Conservation (phyloP, 371 early-diverging fungal genomes). For the Mucor saturninus region DNA sequence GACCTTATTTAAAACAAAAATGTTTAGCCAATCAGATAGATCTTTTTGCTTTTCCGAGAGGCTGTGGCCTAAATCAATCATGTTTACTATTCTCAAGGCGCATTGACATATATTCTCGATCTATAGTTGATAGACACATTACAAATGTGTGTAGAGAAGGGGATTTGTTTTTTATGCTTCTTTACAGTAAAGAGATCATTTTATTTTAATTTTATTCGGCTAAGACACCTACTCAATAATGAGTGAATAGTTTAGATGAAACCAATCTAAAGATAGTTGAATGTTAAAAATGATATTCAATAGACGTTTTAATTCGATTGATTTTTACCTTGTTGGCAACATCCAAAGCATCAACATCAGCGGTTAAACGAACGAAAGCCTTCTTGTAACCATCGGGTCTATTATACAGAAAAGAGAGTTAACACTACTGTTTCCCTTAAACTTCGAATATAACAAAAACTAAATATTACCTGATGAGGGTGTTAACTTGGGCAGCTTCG, state of each 20-base stretch:
- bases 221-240: constrained; percentile 7
- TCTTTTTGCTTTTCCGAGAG: no score
- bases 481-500: constrained; percentile 93
- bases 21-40: no score
- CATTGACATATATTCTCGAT: no score
- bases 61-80: no score
- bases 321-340: constrained; percentile 89
- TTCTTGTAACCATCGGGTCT: constrained; percentile 96
- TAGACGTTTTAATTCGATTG: neutral
- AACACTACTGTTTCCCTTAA: neutral
- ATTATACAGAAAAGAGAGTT: constrained; percentile 18
- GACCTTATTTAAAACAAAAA: no score
- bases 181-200: constrained; percentile 6
- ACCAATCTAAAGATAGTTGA: constrained; percentile 29
- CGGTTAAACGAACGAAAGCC: constrained; percentile 96
- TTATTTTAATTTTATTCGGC: constrained; percentile 2
- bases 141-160: neutral
- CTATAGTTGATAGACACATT: neutral
- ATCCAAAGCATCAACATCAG: constrained; percentile 95
- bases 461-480: constrained; percentile 75
- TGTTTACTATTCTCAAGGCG: no score
- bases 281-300: neutral
- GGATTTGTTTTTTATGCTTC: constrained; percentile 3
- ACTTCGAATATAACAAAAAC: neutral
- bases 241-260: constrained; percentile 33